Evolutionary conservation across 192 early-diverging fungal species (phyloP).

Genomic region (Mortierella claussenii): DNA sequence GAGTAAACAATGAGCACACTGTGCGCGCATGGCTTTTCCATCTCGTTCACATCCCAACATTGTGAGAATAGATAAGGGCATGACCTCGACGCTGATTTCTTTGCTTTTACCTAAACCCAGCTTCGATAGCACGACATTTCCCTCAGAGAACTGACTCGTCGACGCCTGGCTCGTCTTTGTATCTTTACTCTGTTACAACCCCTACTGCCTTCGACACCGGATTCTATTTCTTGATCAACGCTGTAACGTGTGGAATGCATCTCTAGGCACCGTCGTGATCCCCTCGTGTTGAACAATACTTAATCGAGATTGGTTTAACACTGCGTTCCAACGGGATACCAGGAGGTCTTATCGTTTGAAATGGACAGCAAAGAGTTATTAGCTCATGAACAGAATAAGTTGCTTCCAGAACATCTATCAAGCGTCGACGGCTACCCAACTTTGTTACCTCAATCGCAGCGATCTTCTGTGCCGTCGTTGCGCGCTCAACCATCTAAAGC

Average conservation of each 20-base stretch:
- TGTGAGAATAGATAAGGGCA: too few species aligned
- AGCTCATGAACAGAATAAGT: conserved; percentile 12
- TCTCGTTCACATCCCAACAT: too few species aligned
- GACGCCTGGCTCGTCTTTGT: neutral
- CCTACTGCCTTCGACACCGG: too few species aligned
- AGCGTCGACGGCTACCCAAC: conserved; percentile 11
- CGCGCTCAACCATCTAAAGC: neutral
- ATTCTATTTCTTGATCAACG: too few species aligned
- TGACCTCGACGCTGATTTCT: too few species aligned
- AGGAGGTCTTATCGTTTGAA: too few species aligned
- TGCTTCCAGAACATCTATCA: conserved; percentile 22
- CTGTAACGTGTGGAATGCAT: too few species aligned
- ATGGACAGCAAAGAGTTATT: conserved; percentile 24
- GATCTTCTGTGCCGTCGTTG: neutral
- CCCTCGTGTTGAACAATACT: too few species aligned
- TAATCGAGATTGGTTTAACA: too few species aligned
- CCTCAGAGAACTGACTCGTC: neutral
- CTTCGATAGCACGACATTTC: neutral
- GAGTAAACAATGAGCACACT: conserved; percentile 17
- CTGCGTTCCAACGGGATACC: too few species aligned
- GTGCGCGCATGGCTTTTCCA: conserved; percentile 9
- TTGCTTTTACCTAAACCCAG: neutral
- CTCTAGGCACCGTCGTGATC: too few species aligned
- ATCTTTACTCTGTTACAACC: neutral
- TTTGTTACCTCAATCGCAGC: neutral